Conservation (phyloP, 2,329 filamentous ascomycete genomes). For the Apiospora malaysiana region DNA sequence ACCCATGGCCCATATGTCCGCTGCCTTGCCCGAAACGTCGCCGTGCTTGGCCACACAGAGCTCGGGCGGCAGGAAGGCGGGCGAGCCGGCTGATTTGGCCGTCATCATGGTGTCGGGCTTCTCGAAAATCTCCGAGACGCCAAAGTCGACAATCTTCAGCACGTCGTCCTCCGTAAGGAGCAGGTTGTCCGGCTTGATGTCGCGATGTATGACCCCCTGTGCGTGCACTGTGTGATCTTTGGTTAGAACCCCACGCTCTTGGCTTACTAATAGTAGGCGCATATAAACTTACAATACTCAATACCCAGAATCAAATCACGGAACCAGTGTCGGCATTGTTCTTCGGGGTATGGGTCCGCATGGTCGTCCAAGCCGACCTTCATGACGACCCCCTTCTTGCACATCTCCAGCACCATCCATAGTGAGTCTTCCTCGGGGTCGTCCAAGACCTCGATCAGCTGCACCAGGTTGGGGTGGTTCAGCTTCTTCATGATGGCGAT, state of each 20-base stretch:
- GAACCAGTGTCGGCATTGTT: slow-evolving; percentile 89
- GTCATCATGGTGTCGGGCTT: slow-evolving; percentile 86
- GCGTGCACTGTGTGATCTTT: slow-evolving; percentile 74
- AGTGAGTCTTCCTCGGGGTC: slow-evolving; percentile 94
- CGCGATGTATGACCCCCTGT: slow-evolving; percentile 92
- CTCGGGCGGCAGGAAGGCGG: slow-evolving; percentile 93
- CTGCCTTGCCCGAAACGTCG: slow-evolving; percentile 84
- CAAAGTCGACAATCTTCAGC: slow-evolving; percentile 97
- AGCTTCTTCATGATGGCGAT: slow-evolving; percentile 99
- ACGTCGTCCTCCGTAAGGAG: slow-evolving; percentile 88
- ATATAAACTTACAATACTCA: slow-evolving; percentile 74
- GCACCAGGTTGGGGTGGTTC: slow-evolving; percentile 92
- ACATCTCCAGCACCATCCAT: slow-evolving; percentile 99
- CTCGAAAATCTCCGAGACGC: slow-evolving; percentile 98
- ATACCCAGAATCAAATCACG: slow-evolving; percentile 93
- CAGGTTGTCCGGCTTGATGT: slow-evolving; percentile 98
- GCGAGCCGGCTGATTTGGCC: slow-evolving; percentile 90
- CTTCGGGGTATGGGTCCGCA: slow-evolving; percentile 81
- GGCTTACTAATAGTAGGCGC: background rate
- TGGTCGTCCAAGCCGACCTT: slow-evolving; percentile 87
- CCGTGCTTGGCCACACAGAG: slow-evolving; percentile 87
- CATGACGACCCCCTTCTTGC: slow-evolving; percentile 97
- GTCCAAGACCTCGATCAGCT: slow-evolving; percentile 91
- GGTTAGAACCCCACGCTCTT: slow-evolving; percentile 26
- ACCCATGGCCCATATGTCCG: slow-evolving; percentile 99